Conservation (phyloP, 345 rosid species). For the Anastatica hierochuntica region DNA sequence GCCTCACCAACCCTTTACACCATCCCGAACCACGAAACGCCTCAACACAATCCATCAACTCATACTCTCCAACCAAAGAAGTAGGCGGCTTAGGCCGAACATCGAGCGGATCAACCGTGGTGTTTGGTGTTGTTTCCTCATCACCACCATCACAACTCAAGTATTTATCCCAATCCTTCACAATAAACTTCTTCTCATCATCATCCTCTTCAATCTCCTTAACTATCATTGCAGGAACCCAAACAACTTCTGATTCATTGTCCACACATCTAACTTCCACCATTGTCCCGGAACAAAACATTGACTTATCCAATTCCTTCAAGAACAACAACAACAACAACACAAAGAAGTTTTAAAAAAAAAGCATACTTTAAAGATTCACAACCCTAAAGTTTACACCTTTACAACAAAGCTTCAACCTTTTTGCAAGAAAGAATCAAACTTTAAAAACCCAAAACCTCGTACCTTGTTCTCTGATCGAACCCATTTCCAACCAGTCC, state of each 20-base stretch:
- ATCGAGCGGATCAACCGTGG: conserved; percentile 18
- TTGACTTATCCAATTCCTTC: conserved; percentile 40
- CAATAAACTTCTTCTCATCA: conserved; percentile 27
- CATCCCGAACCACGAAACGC: conserved; percentile 27
- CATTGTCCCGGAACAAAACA: conserved; percentile 42
- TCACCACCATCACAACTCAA: conserved; percentile 24
- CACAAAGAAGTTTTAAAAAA: too few relatives aligned
- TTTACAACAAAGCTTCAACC: neutral
- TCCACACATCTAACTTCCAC: conserved; percentile 38
- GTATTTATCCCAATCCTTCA: conserved; percentile 26
- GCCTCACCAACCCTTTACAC: conserved; percentile 46
- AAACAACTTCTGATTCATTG: conserved; percentile 26
- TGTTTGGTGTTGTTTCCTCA: conserved; percentile 7
- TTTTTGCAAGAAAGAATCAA: neutral
- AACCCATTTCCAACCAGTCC: conserved; percentile 46
- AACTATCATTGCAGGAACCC: conserved; percentile 49
- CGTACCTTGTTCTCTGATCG: conserved; percentile 28
- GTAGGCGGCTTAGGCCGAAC: conserved; percentile 48
- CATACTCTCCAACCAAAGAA: conserved; percentile 26
- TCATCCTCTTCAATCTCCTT: conserved; percentile 31
- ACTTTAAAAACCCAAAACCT: neutral
- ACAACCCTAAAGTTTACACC: neutral
- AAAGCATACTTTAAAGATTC: neutral
- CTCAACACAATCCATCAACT: conserved; percentile 48
- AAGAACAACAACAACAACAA: neutral